phyloP scores from a whole-genome alignment of 2,329 filamentous ascomycete species.

The Ophiostoma tasmaniense region DNA sequence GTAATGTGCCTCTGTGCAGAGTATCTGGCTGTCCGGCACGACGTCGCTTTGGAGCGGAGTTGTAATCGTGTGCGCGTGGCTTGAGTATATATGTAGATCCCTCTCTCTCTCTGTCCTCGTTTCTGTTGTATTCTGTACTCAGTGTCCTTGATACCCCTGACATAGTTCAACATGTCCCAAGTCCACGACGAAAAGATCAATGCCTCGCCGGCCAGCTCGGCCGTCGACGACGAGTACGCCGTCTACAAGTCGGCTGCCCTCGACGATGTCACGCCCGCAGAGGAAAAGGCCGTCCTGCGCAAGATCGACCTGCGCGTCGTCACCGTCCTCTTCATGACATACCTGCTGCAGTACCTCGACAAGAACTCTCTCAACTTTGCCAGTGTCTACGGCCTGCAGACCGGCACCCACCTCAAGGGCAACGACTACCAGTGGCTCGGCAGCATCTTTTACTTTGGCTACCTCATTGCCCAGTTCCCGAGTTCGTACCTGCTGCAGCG shows the following conservation, averaged over 20 bases:
- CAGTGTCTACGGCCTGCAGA: conserved; percentile 18
- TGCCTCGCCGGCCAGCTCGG: neutral
- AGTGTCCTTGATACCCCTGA: too few species aligned
- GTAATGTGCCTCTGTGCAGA: neutral
- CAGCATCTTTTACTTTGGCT: conserved; percentile 16
- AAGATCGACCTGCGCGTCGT: conserved; percentile 52
- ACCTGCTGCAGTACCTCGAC: conserved; percentile 55
- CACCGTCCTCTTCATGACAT: conserved; percentile 48
- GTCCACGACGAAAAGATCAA: neutral
- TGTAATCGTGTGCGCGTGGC: neutral
- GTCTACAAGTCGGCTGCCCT: neutral
- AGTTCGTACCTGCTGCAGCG: conserved; percentile 28
- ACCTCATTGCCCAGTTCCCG: conserved; percentile 24
- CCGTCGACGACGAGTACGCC: conserved; percentile 1
- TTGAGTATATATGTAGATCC: neutral
- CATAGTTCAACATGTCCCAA: neutral
- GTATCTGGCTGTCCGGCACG: neutral
- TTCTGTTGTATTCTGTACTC: neutral
- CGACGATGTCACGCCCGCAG: conserved; percentile 13
- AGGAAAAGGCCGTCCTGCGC: conserved; percentile 34
- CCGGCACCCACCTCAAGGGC: conserved; percentile 23
- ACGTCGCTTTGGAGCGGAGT: neutral
- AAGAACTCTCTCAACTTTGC: conserved; percentile 30
- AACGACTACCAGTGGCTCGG: conserved; percentile 29
- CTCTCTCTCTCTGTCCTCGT: neutral